These are phyloP conservation scores for Aspergillus thermomutatus DNA, from an alignment of 2,329 filamentous ascomycete species.

Conservation along the genomic window DNA sequence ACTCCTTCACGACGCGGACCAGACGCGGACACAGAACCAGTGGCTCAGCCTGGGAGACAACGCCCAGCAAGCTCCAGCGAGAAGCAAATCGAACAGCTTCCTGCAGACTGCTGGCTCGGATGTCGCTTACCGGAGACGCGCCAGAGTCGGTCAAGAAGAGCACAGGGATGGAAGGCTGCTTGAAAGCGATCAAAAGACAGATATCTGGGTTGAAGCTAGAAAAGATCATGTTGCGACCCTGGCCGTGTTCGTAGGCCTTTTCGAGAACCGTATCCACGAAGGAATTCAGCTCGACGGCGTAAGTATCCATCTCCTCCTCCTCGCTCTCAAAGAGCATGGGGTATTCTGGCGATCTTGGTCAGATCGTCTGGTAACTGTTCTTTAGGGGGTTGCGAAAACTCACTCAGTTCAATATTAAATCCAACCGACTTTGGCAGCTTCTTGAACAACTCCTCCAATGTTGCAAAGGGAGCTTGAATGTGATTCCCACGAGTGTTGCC, in stretches of 20 bases:
- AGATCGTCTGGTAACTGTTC: constrained; percentile 27
- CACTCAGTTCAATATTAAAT: constrained; percentile 96
- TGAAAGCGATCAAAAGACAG: constrained; percentile 89
- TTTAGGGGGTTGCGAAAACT: constrained; percentile 25
- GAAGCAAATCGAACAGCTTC: constrained; percentile 93
- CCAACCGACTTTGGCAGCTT: constrained; percentile 78
- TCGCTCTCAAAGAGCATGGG: constrained; percentile 96
- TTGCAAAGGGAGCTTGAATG: constrained; percentile 94
- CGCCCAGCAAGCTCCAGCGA: constrained; percentile 89
- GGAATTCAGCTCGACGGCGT: constrained; percentile 90
- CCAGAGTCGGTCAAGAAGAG: constrained; percentile 92
- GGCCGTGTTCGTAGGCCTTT: constrained; percentile 83
- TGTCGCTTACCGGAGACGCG: constrained; percentile 75
- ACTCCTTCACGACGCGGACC: constrained; percentile 90
- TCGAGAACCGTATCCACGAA: constrained; percentile 91
- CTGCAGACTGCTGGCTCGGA: constrained; percentile 85
- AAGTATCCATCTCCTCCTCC: constrained; percentile 94
- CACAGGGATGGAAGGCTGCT: constrained; percentile 94
- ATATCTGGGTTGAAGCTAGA: constrained; percentile 97
- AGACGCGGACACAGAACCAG: constrained; percentile 84
- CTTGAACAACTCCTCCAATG: constrained; percentile 86
- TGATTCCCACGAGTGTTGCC: constrained; percentile 90
- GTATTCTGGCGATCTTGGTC: constrained; percentile 58
- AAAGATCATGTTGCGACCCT: constrained; percentile 89
- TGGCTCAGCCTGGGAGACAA: constrained; percentile 84